Evolutionary conservation across 345 rosid species (phyloP), one percentile per base, ranked within the genome.

Genomic region (Raphanus raphanistrum): DNA sequence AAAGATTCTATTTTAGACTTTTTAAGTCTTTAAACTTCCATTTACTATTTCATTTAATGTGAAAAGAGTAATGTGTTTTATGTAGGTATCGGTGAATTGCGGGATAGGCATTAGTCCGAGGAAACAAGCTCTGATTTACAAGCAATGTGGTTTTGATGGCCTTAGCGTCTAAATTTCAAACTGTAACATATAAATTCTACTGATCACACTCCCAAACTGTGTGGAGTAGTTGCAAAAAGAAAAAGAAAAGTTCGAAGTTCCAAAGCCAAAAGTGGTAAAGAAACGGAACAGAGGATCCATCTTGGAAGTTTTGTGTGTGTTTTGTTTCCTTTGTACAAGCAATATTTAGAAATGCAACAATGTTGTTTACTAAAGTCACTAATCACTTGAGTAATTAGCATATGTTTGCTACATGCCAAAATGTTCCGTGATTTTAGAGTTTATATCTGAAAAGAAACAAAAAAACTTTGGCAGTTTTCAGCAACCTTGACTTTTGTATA

Each of bases 131-230:
- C 88, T 95, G 38, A 91, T 90, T 4, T 87, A 88, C 87, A 95
- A 95, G 88, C 97, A 91, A 65, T 95, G 99, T 82, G 99, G 99
- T 55, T 95, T 95, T 75, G 99, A 95, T 77, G 99, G 99, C 63
- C 71, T 95, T 74, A 87, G 82, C 68, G 91, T 95, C 70, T 95
- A 74, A 74, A 83, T 33, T 68, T 65, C 75, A 54, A 66, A 79
- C 70, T 61, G 71, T 74, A 66, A 48, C 77, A 72, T 78, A 52
- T 28, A 64, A 59, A 8, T 70, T 63, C 33, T 64, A 57, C 75
- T 74, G 71, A 80, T 75, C 57, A 63, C 71, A 63, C 71, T 74
- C 71, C 71, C 70, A 62, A 73, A 32, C 32, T 58, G 48, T 31
- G 48, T 73, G 63, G 69, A 71, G 52, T 63, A 71, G 52, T 8